phyloP scores from a whole-genome alignment of 1,139 yeast genomes.

The Geotrichum siamense region DNA sequence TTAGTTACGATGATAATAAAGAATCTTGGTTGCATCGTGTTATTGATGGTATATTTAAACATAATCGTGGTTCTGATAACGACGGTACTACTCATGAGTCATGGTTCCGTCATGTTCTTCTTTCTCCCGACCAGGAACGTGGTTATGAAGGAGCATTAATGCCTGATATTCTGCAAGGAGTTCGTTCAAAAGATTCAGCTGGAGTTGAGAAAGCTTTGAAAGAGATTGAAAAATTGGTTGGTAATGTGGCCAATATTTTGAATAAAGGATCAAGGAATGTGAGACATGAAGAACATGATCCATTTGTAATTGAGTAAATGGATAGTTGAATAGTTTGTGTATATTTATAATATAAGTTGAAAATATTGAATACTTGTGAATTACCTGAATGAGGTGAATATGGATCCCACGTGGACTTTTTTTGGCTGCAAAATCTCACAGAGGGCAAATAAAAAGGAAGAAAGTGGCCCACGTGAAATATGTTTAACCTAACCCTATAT shows the following conservation, averaged over 20 bases:
- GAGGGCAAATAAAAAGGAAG: background rate
- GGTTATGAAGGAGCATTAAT: conserved; percentile 75
- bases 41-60: too few relatives aligned
- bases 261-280: background rate
- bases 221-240: background rate
- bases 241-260: background rate
- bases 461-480: conserved; percentile 4
- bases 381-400: too few relatives aligned
- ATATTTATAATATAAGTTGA: too few relatives aligned
- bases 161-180: conserved; percentile 68
- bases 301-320: too few relatives aligned
- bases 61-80: background rate
- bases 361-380: too few relatives aligned
- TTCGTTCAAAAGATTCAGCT: conserved; percentile 54
- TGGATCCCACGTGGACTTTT: too few relatives aligned
- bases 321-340: too few relatives aligned
- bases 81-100: conserved; percentile 12
- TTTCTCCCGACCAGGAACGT: conserved; percentile 34
- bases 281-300: background rate
- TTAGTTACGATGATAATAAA: too few relatives aligned
- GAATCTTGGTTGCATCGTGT: too few relatives aligned
- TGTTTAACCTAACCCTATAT: conserved; percentile 7
- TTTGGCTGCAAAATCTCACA: too few relatives aligned
- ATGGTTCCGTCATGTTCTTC: conserved; percentile 20
- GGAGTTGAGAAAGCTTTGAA: conserved; percentile 22